Percentiles rank a stretch among this genome's conserved stretches.
Conservation (phyloP, 306 rosid species). For the Castanospermum australe region DNA sequence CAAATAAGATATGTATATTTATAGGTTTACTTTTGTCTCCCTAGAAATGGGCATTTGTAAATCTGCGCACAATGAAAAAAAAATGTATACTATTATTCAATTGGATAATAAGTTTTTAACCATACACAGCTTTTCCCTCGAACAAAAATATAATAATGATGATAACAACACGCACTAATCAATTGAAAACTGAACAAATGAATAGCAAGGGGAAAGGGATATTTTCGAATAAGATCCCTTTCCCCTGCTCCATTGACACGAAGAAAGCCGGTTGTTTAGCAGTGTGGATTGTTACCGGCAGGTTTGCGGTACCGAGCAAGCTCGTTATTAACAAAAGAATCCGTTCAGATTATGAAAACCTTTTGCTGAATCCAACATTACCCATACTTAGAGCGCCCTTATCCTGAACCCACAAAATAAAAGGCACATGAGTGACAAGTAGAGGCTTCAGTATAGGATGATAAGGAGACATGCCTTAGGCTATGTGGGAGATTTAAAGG, state of each 20-base stretch:
- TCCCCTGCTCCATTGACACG: neutral
- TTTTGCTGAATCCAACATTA: slow-evolving; percentile 47
- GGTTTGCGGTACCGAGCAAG: slow-evolving; percentile 47
- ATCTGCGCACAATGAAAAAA: no score
- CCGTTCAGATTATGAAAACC: slow-evolving; percentile 62
- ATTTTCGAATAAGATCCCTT: neutral
- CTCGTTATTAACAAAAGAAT: slow-evolving; percentile 61
- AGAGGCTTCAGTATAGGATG: neutral
- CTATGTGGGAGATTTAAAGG: no score
- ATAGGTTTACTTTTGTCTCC: no score
- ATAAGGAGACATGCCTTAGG: slow-evolving; percentile 45
- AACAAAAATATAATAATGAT: no score
- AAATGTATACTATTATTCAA: no score
- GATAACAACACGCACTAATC: neutral
- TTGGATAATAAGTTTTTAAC: no score
- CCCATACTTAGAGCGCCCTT: slow-evolving; percentile 36
- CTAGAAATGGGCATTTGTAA: no score
- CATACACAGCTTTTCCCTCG: neutral
- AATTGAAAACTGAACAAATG: neutral
- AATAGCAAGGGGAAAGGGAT: neutral
- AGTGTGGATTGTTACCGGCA: slow-evolving; percentile 43
- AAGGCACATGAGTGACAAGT: slow-evolving; percentile 2
- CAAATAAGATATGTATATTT: no score
- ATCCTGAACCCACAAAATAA: slow-evolving; percentile 41
- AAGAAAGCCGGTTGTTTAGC: slow-evolving; percentile 22